Evolutionary conservation across 129 eudicot genomes (phyloP).

Genomic region (Lactuca sativa): DNA sequence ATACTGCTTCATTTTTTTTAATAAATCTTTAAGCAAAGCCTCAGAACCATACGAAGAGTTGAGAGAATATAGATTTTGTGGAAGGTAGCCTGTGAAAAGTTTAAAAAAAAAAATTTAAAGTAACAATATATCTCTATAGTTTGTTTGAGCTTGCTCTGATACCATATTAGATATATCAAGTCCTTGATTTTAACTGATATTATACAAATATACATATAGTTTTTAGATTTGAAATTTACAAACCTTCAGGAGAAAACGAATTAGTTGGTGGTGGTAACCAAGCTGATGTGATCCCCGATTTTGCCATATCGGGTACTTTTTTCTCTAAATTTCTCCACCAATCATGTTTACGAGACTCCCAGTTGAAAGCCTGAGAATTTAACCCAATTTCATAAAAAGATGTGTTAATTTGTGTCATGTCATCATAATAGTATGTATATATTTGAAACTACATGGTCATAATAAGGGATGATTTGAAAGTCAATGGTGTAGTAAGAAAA

Average conservation of each 20-base stretch:
- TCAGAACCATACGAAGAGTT: conserved; percentile 87
- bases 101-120: not conserved
- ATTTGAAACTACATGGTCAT: too few relatives aligned
- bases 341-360: conserved; percentile 90
- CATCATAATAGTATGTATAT: not conserved
- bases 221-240: not conserved
- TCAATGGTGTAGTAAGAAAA: too few relatives aligned
- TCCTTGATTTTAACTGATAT: not conserved
- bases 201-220: too few relatives aligned
- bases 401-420: not conserved
- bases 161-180: not conserved
- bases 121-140: not conserved
- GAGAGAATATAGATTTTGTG: conserved; percentile 87
- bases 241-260: conserved; percentile 84
- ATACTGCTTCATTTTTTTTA: conserved; percentile 66
- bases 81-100: conserved; percentile 71
- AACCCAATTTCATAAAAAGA: not conserved
- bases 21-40: conserved; percentile 56
- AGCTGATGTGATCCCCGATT: conserved; percentile 87
- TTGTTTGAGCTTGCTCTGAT: not conserved
- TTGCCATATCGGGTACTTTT: conserved; percentile 76
- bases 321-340: conserved; percentile 89
- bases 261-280: conserved; percentile 91
- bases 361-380: conserved; percentile 70
- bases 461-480: not conserved